These are phyloP conservation scores for Tricholoma matsutake DNA, from an alignment of 768 basidiomycete genomes.

Conservation along the genomic window DNA sequence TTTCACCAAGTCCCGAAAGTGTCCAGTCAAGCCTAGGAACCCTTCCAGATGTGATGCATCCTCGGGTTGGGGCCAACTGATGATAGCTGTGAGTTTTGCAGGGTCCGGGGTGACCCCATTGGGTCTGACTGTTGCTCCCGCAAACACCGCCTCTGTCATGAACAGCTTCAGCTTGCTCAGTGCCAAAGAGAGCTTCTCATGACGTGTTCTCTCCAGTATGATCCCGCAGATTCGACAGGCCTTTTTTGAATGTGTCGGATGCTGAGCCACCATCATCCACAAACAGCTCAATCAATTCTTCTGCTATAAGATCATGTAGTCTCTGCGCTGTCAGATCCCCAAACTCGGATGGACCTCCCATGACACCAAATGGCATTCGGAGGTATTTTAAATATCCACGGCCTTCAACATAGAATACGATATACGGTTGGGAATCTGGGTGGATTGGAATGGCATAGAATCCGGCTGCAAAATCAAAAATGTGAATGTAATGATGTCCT, in stretches of 20 bases:
- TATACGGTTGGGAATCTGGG: conserved; percentile 19
- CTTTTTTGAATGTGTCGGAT: conserved; percentile 28
- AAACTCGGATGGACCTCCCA: conserved; percentile 36
- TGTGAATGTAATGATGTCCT: conserved; percentile 28
- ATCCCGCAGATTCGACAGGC: conserved; percentile 18
- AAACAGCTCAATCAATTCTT: conserved; percentile 30
- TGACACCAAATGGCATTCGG: conserved; percentile 39
- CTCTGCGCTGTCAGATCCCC: conserved; percentile 23
- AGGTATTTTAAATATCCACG: conserved; percentile 32
- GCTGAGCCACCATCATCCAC: conserved; percentile 38
- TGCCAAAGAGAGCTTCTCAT: conserved; percentile 28
- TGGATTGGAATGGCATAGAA: conserved; percentile 24
- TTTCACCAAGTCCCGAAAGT: not conserved
- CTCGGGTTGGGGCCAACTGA: not conserved
- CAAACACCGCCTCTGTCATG: too few species aligned
- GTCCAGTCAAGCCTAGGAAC: not conserved
- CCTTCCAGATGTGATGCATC: not conserved
- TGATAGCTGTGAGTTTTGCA: not conserved
- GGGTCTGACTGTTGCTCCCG: conserved; percentile 23
- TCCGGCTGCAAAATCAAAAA: conserved; percentile 37
- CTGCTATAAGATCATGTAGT: conserved; percentile 24
- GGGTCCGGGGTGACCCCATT: not conserved
- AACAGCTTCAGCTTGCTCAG: conserved; percentile 32
- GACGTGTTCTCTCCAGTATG: conserved; percentile 24
- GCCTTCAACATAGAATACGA: conserved; percentile 33